Evolutionary conservation across 768 basidiomycete species (phyloP), one percentile per base, ranked within the genome.

Genomic region (Asterophora lycoperdoides): DNA sequence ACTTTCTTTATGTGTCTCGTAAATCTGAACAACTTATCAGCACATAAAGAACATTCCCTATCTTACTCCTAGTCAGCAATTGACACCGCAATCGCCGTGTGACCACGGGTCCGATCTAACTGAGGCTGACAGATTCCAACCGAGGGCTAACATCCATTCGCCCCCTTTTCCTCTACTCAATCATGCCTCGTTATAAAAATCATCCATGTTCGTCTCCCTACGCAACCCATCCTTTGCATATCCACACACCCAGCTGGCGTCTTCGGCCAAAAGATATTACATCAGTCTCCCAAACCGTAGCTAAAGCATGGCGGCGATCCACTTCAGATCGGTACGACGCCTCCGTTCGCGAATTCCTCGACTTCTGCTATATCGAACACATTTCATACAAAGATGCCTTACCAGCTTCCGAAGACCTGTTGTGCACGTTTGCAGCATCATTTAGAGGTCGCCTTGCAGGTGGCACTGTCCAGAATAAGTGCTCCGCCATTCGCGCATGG

Each of bases 401-500:
- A 1, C 66, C 66, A 0, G 58, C 66, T 1, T 26, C 49, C 9
- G 60, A 68, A 42, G 43, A 55, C 8, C 53, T 66, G 0, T 52
- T 73, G 0, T 66, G 66, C 9, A 51, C 57, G 2, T 73, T 65
- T 37, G 60, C 61, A 0, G 56, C 66, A 0, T 57, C 60, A 0
- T 41, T 51, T 13, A 46, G 59, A 0, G 66, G 66, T 3, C 4
- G 14, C 1, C 28, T 52, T 15, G 55, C 64, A 1, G 56, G 55
- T 1, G 48, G 46, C 0, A 56, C 66, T 0, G 45, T 64, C 11
- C 36, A 48, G 3, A 59, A 58, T 18, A 52, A 65, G n/a, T 36
- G 68, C 2, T 41, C 53, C 9, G 69, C 51, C 0, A 17, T 71
- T 2, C 61, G 58, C 6, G 64, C 66, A 0, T 73, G 69, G 68